Base-by-base conservation (phyloP, 306 rosid species). In the Canavalia gladiata region DNA sequence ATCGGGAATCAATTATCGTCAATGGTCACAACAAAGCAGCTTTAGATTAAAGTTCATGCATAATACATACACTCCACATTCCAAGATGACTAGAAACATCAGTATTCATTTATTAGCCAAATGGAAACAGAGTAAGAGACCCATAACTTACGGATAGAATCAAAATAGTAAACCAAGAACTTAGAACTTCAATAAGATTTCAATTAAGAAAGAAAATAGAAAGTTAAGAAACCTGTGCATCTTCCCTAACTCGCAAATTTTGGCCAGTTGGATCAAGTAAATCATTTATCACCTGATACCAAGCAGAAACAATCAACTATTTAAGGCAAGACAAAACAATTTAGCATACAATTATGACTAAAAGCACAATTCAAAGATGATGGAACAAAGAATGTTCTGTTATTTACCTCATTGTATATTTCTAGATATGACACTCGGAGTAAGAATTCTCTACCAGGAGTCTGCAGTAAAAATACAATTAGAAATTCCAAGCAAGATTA, bases 261-360 rank as follows among this genome's bases (percentile, higher is more conserved):
- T 94, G 98, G 80, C 98, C 97, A 12, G 99, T 96, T 87, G 99
- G 99, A 80, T 96, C 98, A 80, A 96, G 96, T 91, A 96, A 90
- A 86, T 96, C 99, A 73, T 96, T 96, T 87, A 96, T 96, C 89
- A 96, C 98, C 99, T 96, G 91, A 81, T 75, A 86, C 72, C 80
- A 90, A 82, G 84, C 75, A 79, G 60, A 85, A 84, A 77, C 35
- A 76, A 72, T 75, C 84, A 80, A 39, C 65, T 4, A 33, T 33
- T 12, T 33, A 47, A 58, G 68, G 66, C 47, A 82, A 45, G 18
- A 68, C 55, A 51, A 45, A 25, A 28, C 57, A 3, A 51, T 31
- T 52, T 79, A 52, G 11, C 6, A 12, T 7, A 10, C 9, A 57
- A 73, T 34, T 13, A 58, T 46, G 33, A 13, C 70, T 50, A 18